These are phyloP conservation scores for Saposhnikovia divaricata DNA, from an alignment of 129 eudicot genomes.

Conservation along the genomic window DNA sequence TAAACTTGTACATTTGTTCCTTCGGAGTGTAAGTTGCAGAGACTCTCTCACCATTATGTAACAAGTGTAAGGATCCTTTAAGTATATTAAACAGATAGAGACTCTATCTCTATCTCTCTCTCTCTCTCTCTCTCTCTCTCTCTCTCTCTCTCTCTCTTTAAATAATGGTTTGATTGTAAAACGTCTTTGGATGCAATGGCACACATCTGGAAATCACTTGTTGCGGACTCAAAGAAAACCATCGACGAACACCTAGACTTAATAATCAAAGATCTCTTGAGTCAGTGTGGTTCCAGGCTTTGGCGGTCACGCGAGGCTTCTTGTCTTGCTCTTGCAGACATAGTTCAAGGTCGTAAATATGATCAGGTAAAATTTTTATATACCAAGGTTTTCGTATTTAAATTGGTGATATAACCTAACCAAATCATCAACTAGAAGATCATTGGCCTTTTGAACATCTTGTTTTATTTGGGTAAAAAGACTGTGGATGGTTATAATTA, in stretches of 20 bases:
- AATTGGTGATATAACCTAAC: neutral
- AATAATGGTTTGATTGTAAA: neutral
- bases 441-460: neutral
- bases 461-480: neutral
- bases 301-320: slow-evolving; percentile 99
- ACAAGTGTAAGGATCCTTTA: too few relatives aligned
- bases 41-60: too few relatives aligned
- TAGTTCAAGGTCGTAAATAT: slow-evolving; percentile 87
- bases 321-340: slow-evolving; percentile 90
- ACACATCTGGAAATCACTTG: slow-evolving; percentile 91
- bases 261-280: slow-evolving; percentile 73
- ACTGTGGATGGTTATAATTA: neutral
- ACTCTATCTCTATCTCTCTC: too few relatives aligned
- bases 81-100: too few relatives aligned
- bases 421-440: neutral
- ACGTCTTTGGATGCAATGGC: slow-evolving; percentile 80
- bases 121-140: too few relatives aligned
- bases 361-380: slow-evolving; percentile 41
- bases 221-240: slow-evolving; percentile 78
- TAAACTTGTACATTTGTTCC: neutral
- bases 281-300: slow-evolving; percentile 91
- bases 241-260: slow-evolving; percentile 79
- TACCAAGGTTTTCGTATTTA: neutral
- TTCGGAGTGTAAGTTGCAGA: too few relatives aligned
- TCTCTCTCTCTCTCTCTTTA: too few relatives aligned